These are phyloP conservation scores for Botryotinia calthae DNA, from an alignment of 2,329 filamentous ascomycete genomes.

Conservation along the genomic window DNA sequence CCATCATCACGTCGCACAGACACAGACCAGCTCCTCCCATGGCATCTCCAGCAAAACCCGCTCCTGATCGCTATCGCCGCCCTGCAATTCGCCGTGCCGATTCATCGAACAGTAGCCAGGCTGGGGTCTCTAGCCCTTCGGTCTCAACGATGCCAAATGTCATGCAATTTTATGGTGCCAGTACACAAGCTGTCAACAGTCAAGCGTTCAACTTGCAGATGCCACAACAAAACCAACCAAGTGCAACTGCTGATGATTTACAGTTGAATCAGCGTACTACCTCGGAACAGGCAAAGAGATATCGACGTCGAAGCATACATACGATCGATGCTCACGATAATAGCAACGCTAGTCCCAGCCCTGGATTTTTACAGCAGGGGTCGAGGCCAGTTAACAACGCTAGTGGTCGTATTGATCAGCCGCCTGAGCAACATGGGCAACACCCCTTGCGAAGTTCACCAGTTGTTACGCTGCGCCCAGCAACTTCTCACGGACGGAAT, in stretches of 20 bases:
- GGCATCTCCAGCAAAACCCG: slow-evolving; percentile 58
- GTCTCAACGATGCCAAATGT: slow-evolving; percentile 55
- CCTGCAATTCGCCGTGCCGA: slow-evolving; percentile 51
- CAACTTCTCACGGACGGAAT: slow-evolving; percentile 41
- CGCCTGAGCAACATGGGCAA: slow-evolving; percentile 35
- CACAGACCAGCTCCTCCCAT: slow-evolving; percentile 49
- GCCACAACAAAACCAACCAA: slow-evolving; percentile 30
- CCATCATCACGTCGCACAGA: slow-evolving; percentile 44
- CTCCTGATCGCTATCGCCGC: slow-evolving; percentile 82
- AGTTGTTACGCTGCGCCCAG: slow-evolving; percentile 30
- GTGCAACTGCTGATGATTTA: slow-evolving; percentile 35
- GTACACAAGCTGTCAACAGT: slow-evolving; percentile 32
- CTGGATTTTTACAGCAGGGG: slow-evolving; percentile 32
- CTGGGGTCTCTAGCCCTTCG: slow-evolving; percentile 37
- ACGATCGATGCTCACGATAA: slow-evolving; percentile 49
- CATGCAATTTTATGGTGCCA: slow-evolving; percentile 54
- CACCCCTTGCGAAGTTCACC: slow-evolving; percentile 39
- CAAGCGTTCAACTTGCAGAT: slow-evolving; percentile 33
- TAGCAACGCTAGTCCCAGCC: slow-evolving; percentile 20
- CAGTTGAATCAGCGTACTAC: slow-evolving; percentile 55
- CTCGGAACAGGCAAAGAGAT: slow-evolving; percentile 70
- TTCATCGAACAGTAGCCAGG: slow-evolving; percentile 34
- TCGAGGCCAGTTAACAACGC: slow-evolving; percentile 35
- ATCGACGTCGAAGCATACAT: slow-evolving; percentile 80
- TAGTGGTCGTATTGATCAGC: slow-evolving; percentile 36